These are phyloP conservation scores for Leishmania gerbilli DNA, from an alignment of 208 protist genomes.

Conservation along the genomic window DNA sequence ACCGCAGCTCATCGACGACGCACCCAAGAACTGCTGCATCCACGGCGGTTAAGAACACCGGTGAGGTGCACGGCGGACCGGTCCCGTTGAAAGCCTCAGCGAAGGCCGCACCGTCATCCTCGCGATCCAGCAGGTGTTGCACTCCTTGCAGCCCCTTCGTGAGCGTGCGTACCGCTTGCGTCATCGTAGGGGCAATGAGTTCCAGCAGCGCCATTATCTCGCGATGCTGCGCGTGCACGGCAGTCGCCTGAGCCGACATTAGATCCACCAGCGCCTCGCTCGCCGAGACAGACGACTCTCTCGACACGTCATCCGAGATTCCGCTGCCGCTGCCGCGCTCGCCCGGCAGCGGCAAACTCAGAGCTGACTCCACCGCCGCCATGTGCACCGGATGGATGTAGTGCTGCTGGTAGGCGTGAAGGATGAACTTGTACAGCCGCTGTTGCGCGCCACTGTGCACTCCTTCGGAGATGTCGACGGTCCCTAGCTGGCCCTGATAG, in stretches of 20 bases:
- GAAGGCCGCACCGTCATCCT: background rate
- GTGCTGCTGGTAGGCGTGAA: slow-evolving; percentile 38
- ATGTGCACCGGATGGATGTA: slow-evolving; percentile 55
- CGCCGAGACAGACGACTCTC: background rate
- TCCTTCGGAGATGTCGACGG: slow-evolving; percentile 7
- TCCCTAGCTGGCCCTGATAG: slow-evolving; percentile 24
- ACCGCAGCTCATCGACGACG: slow-evolving; percentile 31
- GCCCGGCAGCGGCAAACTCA: background rate
- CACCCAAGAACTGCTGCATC: slow-evolving; percentile 27
- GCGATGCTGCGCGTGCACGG: slow-evolving; percentile 21
- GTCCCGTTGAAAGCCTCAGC: background rate
- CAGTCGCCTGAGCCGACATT: background rate
- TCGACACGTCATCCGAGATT: background rate
- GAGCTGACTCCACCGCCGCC: slow-evolving; percentile 35
- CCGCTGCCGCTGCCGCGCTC: background rate
- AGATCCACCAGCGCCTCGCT: background rate
- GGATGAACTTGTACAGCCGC: slow-evolving; percentile 36
- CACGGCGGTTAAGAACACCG: slow-evolving; percentile 16
- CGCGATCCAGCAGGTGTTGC: slow-evolving; percentile 20
- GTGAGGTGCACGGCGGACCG: background rate
- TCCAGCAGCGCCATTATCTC: slow-evolving; percentile 24
- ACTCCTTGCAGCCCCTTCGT: slow-evolving; percentile 6
- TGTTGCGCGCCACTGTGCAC: slow-evolving; percentile 31
- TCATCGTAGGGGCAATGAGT: slow-evolving; percentile 15
- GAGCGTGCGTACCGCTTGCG: slow-evolving; percentile 8